phyloP scores from a whole-genome alignment of 2,329 filamentous ascomycete species.

The Aspergillus phoenicis region DNA sequence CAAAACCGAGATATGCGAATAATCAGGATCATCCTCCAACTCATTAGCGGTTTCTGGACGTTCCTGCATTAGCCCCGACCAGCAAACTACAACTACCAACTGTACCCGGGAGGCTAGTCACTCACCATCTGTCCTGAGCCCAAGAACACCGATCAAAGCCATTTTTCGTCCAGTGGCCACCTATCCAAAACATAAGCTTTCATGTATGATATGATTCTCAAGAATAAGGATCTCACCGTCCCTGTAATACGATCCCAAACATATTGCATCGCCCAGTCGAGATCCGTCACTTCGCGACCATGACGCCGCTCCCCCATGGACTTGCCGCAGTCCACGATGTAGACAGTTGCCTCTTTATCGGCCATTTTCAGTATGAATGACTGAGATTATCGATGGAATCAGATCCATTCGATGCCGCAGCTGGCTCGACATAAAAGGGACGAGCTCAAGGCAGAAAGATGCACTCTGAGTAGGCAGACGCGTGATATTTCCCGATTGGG shows the following conservation, averaged over 20 bases:
- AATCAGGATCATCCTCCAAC: slow-evolving; percentile 68
- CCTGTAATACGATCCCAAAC: slow-evolving; percentile 90
- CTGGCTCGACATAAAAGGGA: slow-evolving; percentile 4
- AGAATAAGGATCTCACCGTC: slow-evolving; percentile 56
- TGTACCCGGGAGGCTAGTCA: not conserved
- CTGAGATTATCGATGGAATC: not conserved
- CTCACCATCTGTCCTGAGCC: slow-evolving; percentile 72
- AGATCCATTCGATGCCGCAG: not conserved
- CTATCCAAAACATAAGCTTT: slow-evolving; percentile 33
- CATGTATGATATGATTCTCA: not conserved
- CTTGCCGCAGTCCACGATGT: slow-evolving; percentile 82
- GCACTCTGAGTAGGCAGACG: slow-evolving; percentile 41
- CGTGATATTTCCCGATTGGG: slow-evolving; percentile 43
- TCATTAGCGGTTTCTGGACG: slow-evolving; percentile 65
- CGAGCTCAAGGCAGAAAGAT: slow-evolving; percentile 18
- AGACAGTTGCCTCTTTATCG: slow-evolving; percentile 89
- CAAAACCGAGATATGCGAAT: slow-evolving; percentile 78
- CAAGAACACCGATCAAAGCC: slow-evolving; percentile 75
- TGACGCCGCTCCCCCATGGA: slow-evolving; percentile 77
- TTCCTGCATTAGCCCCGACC: slow-evolving; percentile 9
- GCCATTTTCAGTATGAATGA: slow-evolving; percentile 64
- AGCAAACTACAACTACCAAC: not conserved
- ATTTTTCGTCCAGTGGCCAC: slow-evolving; percentile 72
- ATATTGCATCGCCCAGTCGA: slow-evolving; percentile 89
- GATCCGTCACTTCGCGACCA: slow-evolving; percentile 74